Percentiles rank a stretch among this genome's conserved stretches.
Conservation (phyloP, 257 asterid species). For the Nicotiana tabacum region DNA sequence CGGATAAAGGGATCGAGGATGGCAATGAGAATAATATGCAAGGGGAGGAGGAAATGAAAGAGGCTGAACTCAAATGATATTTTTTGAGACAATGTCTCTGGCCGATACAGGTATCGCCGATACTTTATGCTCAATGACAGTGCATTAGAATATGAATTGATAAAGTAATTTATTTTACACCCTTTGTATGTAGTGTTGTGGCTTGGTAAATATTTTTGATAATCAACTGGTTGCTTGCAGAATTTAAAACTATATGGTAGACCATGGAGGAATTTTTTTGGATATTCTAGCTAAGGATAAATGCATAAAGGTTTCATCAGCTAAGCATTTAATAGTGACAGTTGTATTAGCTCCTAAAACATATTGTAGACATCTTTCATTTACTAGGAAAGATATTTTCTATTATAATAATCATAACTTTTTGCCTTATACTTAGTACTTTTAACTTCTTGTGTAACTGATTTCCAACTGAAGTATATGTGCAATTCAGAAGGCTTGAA, state of each 20-base stretch:
- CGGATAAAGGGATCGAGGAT: too few relatives aligned
- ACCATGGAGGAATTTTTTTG: not conserved
- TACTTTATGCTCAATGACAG: not conserved
- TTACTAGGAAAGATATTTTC: too few relatives aligned
- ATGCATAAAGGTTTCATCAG: not conserved
- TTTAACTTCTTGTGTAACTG: too few relatives aligned
- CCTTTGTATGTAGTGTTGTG: not conserved
- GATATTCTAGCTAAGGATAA: not conserved
- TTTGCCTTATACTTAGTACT: too few relatives aligned
- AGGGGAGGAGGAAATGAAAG: too few relatives aligned
- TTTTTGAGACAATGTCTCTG: conserved; percentile 34
- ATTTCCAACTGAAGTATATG: too few relatives aligned
- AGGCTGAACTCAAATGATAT: too few relatives aligned
- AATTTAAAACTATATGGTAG: not conserved
- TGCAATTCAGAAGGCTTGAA: too few relatives aligned
- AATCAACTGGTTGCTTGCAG: not conserved
- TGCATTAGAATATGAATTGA: not conserved
- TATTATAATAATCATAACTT: too few relatives aligned
- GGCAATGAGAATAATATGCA: too few relatives aligned
- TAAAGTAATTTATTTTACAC: not conserved
- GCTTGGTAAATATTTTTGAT: not conserved
- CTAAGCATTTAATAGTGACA: not conserved
- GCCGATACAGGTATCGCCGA: conserved; percentile 56
- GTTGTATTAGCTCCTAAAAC: not conserved
- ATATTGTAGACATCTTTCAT: not conserved